These are phyloP conservation scores for Spergularia bocconei DNA, from an alignment of 148 eudicot species.

Conservation along the genomic window DNA sequence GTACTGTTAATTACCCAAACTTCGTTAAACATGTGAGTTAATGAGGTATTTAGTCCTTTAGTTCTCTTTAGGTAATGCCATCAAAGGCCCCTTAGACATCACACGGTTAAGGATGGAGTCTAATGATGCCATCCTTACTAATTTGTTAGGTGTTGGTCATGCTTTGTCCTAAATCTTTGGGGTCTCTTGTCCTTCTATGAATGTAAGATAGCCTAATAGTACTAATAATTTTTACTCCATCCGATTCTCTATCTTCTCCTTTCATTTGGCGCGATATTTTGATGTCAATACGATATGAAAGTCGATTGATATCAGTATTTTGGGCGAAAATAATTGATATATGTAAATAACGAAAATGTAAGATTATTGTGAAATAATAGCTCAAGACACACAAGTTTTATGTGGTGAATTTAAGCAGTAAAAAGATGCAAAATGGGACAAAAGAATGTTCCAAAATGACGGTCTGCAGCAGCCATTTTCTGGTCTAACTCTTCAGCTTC, in stretches of 20 bases:
- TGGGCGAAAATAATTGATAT: no score
- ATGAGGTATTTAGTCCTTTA: constrained; percentile 7
- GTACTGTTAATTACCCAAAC: background rate
- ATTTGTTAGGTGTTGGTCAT: no score
- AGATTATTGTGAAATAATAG: no score
- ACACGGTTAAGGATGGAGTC: background rate
- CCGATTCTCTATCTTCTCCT: no score
- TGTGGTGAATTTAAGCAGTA: no score
- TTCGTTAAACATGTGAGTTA: background rate
- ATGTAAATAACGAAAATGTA: no score
- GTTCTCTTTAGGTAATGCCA: background rate
- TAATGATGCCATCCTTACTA: background rate
- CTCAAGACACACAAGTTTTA: no score
- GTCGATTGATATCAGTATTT: no score
- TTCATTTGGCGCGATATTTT: no score
- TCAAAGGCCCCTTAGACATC: background rate
- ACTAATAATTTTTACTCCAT: no score
- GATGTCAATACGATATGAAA: no score
- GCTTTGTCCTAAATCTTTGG: background rate
- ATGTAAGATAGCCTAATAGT: no score
- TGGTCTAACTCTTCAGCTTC: background rate
- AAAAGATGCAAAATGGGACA: background rate
- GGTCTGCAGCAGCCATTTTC: constrained; percentile 6
- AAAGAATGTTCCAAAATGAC: constrained; percentile 18
- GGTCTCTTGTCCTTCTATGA: background rate